Percentiles rank a stretch among this genome's conserved stretches.
Evolutionary conservation across 257 asterid genomes (phyloP).

Genomic region (Scutellaria baicalensis): DNA sequence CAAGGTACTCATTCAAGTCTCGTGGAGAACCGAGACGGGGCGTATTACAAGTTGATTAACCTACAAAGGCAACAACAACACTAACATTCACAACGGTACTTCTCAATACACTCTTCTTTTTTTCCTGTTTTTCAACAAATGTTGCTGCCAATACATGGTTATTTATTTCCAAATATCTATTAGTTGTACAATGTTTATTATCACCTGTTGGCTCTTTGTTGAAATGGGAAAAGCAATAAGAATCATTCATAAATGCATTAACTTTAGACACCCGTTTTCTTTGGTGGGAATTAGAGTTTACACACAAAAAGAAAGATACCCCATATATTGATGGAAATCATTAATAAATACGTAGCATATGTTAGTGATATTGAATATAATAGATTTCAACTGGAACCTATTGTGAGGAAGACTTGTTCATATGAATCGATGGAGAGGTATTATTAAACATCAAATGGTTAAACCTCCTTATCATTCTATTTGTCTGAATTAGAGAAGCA

Average conservation of each 20-base stretch:
- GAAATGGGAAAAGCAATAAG: background rate
- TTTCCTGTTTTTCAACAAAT: background rate
- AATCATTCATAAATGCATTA: background rate
- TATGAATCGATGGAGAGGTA: too few relatives aligned
- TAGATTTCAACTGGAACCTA: too few relatives aligned
- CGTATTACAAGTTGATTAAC: conserved; percentile 60
- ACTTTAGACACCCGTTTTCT: background rate
- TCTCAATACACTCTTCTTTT: background rate
- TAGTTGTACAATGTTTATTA: background rate
- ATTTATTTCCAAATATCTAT: background rate
- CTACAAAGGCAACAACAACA: conserved; percentile 54
- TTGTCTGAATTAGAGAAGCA: too few relatives aligned
- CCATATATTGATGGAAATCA: too few relatives aligned
- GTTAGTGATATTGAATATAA: too few relatives aligned
- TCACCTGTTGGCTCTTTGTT: background rate
- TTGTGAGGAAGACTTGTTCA: too few relatives aligned
- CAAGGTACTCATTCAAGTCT: conserved; percentile 67
- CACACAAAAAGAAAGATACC: too few relatives aligned
- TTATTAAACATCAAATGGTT: too few relatives aligned
- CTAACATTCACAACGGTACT: conserved; percentile 8
- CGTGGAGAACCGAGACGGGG: conserved; percentile 60
- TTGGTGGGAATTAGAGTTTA: too few relatives aligned
- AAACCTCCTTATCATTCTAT: too few relatives aligned
- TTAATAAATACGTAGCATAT: too few relatives aligned
- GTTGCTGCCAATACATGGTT: conserved; percentile 7